Evolutionary conservation across 129 eudicot genomes (phyloP), one percentile per base, ranked within the genome.

Genomic region (Solidago caesia): DNA sequence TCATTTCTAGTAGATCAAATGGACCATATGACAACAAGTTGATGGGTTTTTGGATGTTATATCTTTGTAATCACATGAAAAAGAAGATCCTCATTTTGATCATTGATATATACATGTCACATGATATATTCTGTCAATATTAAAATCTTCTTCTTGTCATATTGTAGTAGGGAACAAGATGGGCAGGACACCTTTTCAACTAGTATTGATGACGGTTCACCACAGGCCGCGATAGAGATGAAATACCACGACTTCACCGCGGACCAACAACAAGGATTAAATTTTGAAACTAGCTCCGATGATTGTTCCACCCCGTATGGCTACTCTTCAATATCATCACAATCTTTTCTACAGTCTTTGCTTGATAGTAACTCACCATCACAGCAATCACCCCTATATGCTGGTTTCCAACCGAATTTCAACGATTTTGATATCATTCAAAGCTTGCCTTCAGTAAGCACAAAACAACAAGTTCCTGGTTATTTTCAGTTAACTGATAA

Each of bases 321-420:
- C 68, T 81, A 80, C 74, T 69, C 88, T 80, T 80, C 87, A 48
- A 64, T 33, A 33, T 33, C 39, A 33, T 33, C 39, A 33, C 39
- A 33, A 33, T 33, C 83, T 61, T 65, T 87, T 75, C 73, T 85
- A 14, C 88, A 86, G 81, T 81, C 88, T 56, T 62, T 86, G 44
- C 81, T 88, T 41, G 83, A 60, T 51, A 29, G 48, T 8, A 82
- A 82, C 70, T 65, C 83, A 27, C 75, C 73, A 44, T 79, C 82
- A 45, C 72, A 21, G 51, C 66, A 53, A 42, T 21, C 21, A 21
- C 79, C 67, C 5, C 60, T 70, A 27, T 68, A 68, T 47, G n/a
- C n/a, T n/a, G 33, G 39, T 41, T 68, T 5, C 29, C 68, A 68
- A 46, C 61, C 49, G 15, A 58, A 58, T 47, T 57, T 59, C n/a